Conservation (phyloP, 257 asterid species). For the Primulina tabacum region DNA sequence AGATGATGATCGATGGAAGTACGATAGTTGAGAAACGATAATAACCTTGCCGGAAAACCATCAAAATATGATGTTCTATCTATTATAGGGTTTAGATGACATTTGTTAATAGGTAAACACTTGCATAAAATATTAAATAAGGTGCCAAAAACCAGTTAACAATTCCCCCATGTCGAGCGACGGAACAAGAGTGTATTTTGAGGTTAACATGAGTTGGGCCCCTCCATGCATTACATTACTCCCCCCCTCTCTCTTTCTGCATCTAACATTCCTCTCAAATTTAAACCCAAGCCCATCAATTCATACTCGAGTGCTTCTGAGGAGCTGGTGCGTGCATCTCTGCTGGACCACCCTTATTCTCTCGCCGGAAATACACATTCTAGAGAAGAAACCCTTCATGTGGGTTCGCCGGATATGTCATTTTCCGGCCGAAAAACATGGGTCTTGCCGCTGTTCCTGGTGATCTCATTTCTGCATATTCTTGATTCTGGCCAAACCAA, state of each 20-base stretch:
- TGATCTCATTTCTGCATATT: constrained; percentile 35
- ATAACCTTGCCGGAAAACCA: too few relatives aligned
- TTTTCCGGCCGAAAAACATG: constrained; percentile 43
- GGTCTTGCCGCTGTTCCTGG: constrained; percentile 30
- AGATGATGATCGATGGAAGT: too few relatives aligned
- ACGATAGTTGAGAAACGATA: too few relatives aligned
- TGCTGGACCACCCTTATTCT: neutral
- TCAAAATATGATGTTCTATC: too few relatives aligned
- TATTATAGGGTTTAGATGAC: too few relatives aligned
- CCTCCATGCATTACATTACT: neutral
- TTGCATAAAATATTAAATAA: too few relatives aligned
- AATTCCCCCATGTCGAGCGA: neutral
- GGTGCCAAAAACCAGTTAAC: too few relatives aligned
- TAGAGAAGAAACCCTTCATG: constrained; percentile 33
- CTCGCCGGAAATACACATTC: constrained; percentile 6
- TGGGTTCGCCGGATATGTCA: constrained; percentile 55
- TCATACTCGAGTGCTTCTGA: neutral
- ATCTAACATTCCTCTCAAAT: neutral
- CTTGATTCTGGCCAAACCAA: constrained; percentile 31
- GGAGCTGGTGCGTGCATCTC: neutral
- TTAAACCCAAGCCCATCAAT: neutral
- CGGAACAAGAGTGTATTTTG: neutral
- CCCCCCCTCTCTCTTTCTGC: neutral
- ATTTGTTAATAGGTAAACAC: too few relatives aligned
- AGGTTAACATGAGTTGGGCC: neutral